phyloP scores from a whole-genome alignment of 2,329 filamentous ascomycete species.

The Nakataea oryzae region DNA sequence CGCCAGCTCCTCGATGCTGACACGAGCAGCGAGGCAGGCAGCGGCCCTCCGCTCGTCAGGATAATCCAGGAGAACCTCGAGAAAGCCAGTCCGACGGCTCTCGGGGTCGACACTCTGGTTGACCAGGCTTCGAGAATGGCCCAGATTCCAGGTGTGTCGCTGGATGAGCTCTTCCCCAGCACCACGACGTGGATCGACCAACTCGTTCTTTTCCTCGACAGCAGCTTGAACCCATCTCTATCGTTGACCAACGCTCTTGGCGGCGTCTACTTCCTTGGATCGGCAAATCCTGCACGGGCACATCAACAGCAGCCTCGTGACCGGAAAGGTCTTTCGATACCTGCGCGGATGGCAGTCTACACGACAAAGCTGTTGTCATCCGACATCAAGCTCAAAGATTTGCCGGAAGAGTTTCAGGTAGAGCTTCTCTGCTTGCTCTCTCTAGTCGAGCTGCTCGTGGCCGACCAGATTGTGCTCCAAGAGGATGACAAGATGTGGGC shows the following conservation, averaged over 20 bases:
- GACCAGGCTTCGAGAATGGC: conserved; percentile 33
- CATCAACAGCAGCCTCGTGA: conserved; percentile 39
- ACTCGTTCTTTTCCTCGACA: conserved; percentile 43
- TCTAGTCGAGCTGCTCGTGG: conserved; percentile 38
- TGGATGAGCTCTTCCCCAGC: conserved; percentile 50
- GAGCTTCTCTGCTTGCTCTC: conserved; percentile 41
- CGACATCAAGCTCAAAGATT: conserved; percentile 23
- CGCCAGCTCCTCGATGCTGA: conserved; percentile 34
- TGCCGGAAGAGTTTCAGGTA: conserved; percentile 31
- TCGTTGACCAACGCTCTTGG: conserved; percentile 64
- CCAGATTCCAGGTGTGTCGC: conserved; percentile 18
- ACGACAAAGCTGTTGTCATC: conserved; percentile 44
- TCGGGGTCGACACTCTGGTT: conserved; percentile 43
- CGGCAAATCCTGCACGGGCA: conserved; percentile 7
- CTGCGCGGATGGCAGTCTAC: conserved; percentile 68
- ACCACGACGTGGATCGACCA: conserved; percentile 54
- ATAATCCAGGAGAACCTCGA: conserved; percentile 48
- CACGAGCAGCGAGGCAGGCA: conserved; percentile 19
- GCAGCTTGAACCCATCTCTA: conserved; percentile 49
- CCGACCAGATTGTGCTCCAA: conserved; percentile 40
- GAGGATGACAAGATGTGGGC: conserved; percentile 36
- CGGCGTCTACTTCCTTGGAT: conserved; percentile 55
- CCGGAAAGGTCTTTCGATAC: conserved; percentile 57
- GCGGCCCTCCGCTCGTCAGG: conserved; percentile 31
- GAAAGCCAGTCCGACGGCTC: conserved; percentile 32